These are phyloP conservation scores for Ogataea hybrid DNA, from an alignment of 1,139 yeast species.

Conservation along the genomic window DNA sequence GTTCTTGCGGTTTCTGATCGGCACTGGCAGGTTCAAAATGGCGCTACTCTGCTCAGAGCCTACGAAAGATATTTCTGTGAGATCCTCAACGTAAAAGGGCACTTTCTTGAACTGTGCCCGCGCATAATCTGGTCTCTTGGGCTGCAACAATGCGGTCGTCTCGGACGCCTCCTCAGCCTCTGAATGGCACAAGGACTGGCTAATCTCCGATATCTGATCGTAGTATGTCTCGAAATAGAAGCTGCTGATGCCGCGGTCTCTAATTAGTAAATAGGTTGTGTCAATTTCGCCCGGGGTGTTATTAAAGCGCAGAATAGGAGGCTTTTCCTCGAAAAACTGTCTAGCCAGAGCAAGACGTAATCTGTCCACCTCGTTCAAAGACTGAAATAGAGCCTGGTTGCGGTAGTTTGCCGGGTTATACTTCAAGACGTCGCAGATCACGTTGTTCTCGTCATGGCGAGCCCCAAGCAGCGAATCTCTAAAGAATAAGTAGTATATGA, in stretches of 20 bases:
- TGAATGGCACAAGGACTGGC: conserved; percentile 20
- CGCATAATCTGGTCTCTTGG: conserved; percentile 11
- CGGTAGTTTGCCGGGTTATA: conserved; percentile 13
- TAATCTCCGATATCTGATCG: conserved; percentile 28
- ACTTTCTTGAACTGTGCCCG: conserved; percentile 16
- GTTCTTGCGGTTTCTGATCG: conserved; percentile 55
- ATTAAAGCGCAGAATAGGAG: conserved; percentile 40
- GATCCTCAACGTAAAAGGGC: conserved; percentile 53
- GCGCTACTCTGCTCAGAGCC: conserved; percentile 41
- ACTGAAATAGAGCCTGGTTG: conserved; percentile 14
- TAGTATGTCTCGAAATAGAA: conserved; percentile 42
- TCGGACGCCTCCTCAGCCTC: conserved; percentile 30
- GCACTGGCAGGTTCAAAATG: conserved; percentile 61
- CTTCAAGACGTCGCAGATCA: conserved; percentile 21
- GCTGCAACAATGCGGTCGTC: conserved; percentile 34
- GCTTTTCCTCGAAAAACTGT: conserved; percentile 36
- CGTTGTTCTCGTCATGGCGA: conserved; percentile 15
- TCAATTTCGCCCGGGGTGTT: conserved; percentile 36
- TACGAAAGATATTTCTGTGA: conserved; percentile 57
- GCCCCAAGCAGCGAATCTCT: conserved; percentile 15
- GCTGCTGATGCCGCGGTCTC: conserved; percentile 49
- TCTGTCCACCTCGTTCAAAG: conserved; percentile 15
- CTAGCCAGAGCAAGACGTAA: conserved; percentile 35
- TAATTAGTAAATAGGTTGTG: conserved; percentile 35
- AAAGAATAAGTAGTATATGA: conserved; percentile 21